Evolutionary conservation across 768 basidiomycete genomes (phyloP).

Genomic region (Pleurotus pulmonarius): DNA sequence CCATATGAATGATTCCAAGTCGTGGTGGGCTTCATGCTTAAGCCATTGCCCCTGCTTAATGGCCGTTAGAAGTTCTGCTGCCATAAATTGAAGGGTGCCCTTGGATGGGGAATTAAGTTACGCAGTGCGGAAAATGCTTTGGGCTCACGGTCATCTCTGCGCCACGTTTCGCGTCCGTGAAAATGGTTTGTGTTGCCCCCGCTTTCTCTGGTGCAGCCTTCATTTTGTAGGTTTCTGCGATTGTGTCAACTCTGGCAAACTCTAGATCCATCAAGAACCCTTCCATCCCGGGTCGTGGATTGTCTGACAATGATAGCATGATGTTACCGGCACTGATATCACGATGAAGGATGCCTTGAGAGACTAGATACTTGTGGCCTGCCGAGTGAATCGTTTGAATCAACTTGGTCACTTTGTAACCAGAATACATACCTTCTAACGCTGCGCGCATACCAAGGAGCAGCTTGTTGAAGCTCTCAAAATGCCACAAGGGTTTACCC

Average conservation of each 20-base stretch:
- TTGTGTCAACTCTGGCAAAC: constrained; percentile 13
- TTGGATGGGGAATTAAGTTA: neutral
- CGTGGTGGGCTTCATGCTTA: constrained; percentile 3
- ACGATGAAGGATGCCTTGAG: constrained; percentile 24
- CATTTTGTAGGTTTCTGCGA: neutral
- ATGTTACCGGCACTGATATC: constrained; percentile 18
- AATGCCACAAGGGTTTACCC: constrained; percentile 17
- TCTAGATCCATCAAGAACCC: constrained; percentile 30
- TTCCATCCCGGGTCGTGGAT: neutral
- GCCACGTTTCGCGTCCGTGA: constrained; percentile 9
- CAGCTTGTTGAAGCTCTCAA: constrained; percentile 13
- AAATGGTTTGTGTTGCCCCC: constrained; percentile 2
- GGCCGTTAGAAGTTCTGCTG: constrained; percentile 10
- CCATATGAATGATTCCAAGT: constrained; percentile 9
- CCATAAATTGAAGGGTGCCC: constrained; percentile 23
- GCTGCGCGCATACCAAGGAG: constrained; percentile 15
- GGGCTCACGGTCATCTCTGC: constrained; percentile 10
- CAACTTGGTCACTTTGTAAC: no score
- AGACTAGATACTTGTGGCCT: constrained; percentile 18
- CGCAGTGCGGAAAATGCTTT: neutral
- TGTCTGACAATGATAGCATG: constrained; percentile 20
- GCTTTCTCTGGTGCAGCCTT: neutral
- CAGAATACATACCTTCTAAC: constrained; percentile 9
- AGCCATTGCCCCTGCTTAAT: neutral
- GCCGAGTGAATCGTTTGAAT: neutral